Evolutionary conservation across 2,329 filamentous ascomycete genomes (phyloP).

Genomic region (Curvularia lunata): DNA sequence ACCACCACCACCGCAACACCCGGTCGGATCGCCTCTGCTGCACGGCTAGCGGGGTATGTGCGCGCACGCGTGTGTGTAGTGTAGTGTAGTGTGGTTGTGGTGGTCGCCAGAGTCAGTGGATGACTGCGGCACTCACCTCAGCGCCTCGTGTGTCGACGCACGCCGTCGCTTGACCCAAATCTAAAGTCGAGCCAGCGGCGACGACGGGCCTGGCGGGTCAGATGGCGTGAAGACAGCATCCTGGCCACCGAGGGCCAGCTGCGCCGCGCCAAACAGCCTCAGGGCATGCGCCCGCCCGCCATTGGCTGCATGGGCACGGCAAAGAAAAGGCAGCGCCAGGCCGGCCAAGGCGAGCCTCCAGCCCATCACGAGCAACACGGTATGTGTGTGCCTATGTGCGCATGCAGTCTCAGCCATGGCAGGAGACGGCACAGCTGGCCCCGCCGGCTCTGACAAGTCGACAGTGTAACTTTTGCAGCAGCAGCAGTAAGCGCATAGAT

Average conservation of each 20-base stretch:
- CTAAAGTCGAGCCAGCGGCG: neutral
- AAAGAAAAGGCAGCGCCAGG: neutral
- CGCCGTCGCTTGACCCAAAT: conserved; percentile 4
- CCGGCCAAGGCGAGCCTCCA: too few relatives aligned
- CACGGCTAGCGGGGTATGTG: neutral
- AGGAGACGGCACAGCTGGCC: conserved; percentile 20
- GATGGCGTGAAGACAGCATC: conserved; percentile 19
- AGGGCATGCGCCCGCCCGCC: conserved; percentile 4
- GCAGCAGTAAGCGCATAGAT: conserved; percentile 14
- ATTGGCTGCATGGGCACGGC: conserved; percentile 12
- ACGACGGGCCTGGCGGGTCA: conserved; percentile 9
- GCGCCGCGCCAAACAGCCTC: conserved; percentile 21
- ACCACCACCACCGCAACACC: neutral
- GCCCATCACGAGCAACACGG: too few relatives aligned
- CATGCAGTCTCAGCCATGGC: conserved; percentile 13
- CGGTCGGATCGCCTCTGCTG: neutral
- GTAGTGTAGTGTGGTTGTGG: neutral
- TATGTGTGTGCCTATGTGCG: too few relatives aligned
- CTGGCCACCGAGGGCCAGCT: neutral
- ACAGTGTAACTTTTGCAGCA: conserved; percentile 7
- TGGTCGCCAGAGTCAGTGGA: neutral
- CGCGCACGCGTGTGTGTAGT: neutral
- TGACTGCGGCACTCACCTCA: conserved; percentile 5
- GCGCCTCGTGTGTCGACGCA: neutral
- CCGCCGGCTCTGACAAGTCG: conserved; percentile 14